phyloP scores from a whole-genome alignment of 345 rosid genomes.

The Eucalyptus victrix region DNA sequence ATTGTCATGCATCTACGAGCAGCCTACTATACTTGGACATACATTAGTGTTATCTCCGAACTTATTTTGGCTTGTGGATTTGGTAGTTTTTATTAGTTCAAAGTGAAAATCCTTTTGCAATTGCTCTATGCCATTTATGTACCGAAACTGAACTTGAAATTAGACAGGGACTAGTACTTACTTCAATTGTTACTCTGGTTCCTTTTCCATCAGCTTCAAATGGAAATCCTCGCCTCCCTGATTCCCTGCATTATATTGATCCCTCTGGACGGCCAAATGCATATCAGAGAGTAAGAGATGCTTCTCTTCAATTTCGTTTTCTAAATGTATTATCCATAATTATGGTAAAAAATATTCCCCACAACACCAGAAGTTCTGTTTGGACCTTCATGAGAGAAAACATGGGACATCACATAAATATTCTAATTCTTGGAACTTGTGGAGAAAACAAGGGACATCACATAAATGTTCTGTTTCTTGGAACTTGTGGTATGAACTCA shows the following conservation, averaged over 20 bases:
- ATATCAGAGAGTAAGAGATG: conserved; percentile 49
- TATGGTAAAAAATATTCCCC: neutral
- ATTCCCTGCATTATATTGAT: conserved; percentile 78
- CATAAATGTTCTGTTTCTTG: too few species aligned
- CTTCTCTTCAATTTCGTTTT: neutral
- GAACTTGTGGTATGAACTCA: neutral
- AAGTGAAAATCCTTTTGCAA: neutral
- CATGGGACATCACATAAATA: neutral
- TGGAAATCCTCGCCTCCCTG: conserved; percentile 87
- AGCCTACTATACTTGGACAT: too few species aligned
- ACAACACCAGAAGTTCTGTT: neutral
- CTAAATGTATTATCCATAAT: neutral
- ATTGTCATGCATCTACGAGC: too few species aligned
- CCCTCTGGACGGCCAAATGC: conserved; percentile 63
- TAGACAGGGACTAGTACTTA: neutral
- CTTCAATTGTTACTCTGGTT: neutral
- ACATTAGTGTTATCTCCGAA: too few species aligned
- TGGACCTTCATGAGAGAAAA: neutral
- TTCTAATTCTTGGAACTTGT: neutral
- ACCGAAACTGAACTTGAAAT: neutral
- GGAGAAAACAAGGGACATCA: too few species aligned
- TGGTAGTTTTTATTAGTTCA: neutral
- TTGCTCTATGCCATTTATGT: neutral
- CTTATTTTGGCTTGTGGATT: too few species aligned
- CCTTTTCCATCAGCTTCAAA: conserved; percentile 62